phyloP scores from a whole-genome alignment of 768 basidiomycete genomes.

The Amyloporia xantha region DNA sequence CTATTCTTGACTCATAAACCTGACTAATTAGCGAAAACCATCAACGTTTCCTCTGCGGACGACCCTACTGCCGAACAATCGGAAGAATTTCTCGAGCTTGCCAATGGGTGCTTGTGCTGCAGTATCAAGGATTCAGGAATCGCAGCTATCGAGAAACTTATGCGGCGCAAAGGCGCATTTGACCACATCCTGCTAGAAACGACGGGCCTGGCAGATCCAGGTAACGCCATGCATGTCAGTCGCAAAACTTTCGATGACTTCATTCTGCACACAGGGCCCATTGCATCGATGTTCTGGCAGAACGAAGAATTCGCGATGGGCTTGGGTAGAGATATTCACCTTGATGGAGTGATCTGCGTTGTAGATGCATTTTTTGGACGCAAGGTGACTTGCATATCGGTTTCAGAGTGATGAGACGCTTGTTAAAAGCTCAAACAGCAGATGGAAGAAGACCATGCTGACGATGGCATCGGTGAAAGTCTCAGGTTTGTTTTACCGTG shows the following conservation, averaged over 20 bases:
- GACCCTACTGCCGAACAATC: conserved; percentile 58
- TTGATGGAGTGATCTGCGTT: conserved; percentile 90
- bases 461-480: conserved; percentile 69
- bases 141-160: conserved; percentile 89
- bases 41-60: conserved; percentile 69
- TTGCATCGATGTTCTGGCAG: conserved; percentile 82
- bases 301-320: conserved; percentile 76
- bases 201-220: conserved; percentile 94
- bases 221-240: conserved; percentile 29
- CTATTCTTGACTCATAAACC: neutral
- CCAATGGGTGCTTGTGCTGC: conserved; percentile 98
- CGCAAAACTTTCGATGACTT: neutral
- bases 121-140: conserved; percentile 92
- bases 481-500: conserved; percentile 58
- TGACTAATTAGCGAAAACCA: conserved; percentile 63
- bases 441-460: conserved; percentile 72
- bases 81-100: conserved; percentile 86
- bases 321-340: conserved; percentile 58
- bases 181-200: conserved; percentile 96
- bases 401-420: too few relatives aligned
- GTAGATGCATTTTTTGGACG: conserved; percentile 83
- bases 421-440: conserved; percentile 55
- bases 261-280: conserved; percentile 50
- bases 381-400: conserved; percentile 33
- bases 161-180: conserved; percentile 80